Conservation (phyloP, 768 basidiomycete species). For the Lentinus brumalis region DNA sequence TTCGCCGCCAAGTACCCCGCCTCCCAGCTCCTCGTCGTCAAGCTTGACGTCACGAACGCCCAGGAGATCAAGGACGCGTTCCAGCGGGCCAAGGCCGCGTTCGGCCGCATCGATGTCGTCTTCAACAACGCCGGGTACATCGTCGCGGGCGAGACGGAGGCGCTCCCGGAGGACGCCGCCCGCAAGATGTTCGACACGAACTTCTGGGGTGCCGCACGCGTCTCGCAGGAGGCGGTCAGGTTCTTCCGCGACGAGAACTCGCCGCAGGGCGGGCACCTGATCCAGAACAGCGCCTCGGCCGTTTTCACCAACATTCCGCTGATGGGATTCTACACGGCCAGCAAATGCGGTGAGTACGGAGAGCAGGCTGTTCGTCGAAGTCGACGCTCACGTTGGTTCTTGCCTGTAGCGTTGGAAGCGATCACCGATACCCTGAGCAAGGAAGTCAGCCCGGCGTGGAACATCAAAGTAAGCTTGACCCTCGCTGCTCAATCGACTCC, state of each 20-base stretch:
- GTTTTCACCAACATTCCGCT: conserved; percentile 27
- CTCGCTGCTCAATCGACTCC: neutral
- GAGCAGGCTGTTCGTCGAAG: neutral
- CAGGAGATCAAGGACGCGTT: conserved; percentile 40
- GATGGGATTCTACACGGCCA: conserved; percentile 26
- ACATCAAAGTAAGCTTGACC: conserved; percentile 42
- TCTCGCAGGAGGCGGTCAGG: conserved; percentile 26
- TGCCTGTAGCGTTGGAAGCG: conserved; percentile 32
- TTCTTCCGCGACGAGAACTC: conserved; percentile 34
- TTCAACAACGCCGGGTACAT: conserved; percentile 44
- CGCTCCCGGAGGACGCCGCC: conserved; percentile 32
- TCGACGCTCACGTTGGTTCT: neutral
- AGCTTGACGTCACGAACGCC: conserved; percentile 40
- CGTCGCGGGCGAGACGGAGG: conserved; percentile 40
- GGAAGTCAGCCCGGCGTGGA: conserved; percentile 49
- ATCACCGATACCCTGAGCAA: conserved; percentile 39
- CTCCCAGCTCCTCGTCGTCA: conserved; percentile 38
- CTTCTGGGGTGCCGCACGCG: conserved; percentile 27
- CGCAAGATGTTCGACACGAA: conserved; percentile 40
- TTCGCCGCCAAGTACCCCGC: conserved; percentile 31
- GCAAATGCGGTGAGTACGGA: conserved; percentile 19
- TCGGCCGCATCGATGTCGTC: conserved; percentile 48
- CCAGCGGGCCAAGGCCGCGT: conserved; percentile 33
- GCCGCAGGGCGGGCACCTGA: conserved; percentile 34
- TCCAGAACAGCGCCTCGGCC: conserved; percentile 39